phyloP scores from a whole-genome alignment of 306 rosid species.

The Trichosanthes truncata region DNA sequence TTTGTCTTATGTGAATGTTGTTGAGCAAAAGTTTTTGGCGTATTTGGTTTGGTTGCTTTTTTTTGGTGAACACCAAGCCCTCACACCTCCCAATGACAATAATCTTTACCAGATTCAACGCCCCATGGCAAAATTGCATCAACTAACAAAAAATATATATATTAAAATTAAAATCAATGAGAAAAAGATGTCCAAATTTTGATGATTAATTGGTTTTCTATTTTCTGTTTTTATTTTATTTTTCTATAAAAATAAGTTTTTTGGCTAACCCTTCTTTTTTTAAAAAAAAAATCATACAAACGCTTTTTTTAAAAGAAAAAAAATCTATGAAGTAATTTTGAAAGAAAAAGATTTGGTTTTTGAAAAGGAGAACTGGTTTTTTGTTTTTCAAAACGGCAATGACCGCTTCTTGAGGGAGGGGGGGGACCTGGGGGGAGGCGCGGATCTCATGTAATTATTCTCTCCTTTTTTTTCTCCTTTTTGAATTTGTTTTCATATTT shows the following conservation, averaged over 20 bases:
- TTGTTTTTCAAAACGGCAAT: not conserved
- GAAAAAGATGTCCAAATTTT: too few species aligned
- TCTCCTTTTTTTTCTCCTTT: not conserved
- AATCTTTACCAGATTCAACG: not conserved
- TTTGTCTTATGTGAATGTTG: conserved; percentile 3
- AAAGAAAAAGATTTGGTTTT: not conserved
- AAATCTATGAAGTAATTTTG: not conserved
- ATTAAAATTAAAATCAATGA: too few species aligned
- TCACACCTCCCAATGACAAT: conserved; percentile 1
- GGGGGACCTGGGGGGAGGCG: not conserved
- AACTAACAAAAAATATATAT: not conserved
- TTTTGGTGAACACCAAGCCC: not conserved
- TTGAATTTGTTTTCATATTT: not conserved
- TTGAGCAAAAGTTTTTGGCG: conserved; percentile 1
- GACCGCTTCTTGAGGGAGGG: not conserved
- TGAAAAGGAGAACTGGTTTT: not conserved
- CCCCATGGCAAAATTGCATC: not conserved
- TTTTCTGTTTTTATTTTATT: too few species aligned
- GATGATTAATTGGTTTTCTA: too few species aligned
- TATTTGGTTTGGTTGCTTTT: not conserved
- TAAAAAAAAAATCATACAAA: too few species aligned
- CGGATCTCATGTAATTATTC: not conserved
- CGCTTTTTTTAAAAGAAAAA: too few species aligned
- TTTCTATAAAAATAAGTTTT: not conserved
- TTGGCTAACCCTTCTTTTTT: not conserved